Evolutionary conservation across 1,284 basidiomycete genomes (phyloP).

Genomic region (Entoloma clypeatum): DNA sequence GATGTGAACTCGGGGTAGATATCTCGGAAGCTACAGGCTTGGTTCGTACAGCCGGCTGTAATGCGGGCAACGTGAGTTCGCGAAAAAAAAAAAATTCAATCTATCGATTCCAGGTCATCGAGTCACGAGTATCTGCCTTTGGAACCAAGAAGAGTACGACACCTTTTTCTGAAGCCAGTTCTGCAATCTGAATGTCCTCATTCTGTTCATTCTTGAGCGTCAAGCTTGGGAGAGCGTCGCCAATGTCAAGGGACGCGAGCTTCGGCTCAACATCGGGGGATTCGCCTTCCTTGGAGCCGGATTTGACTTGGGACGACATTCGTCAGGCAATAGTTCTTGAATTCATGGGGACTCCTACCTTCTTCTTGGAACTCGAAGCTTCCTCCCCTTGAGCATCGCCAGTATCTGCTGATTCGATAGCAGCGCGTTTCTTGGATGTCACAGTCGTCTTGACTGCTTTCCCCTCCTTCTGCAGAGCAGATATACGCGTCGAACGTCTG

Average conservation of each 20-base stretch:
- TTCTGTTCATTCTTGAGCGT: constrained; percentile 77
- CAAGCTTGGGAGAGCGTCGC: constrained; percentile 73
- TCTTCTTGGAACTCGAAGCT: constrained; percentile 28
- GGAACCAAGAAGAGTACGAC: constrained; percentile 82
- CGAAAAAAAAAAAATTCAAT: too few species aligned
- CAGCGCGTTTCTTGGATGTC: constrained; percentile 36
- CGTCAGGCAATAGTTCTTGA: constrained; percentile 2
- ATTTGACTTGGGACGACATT: constrained; percentile 27
- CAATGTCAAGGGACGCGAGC: constrained; percentile 56
- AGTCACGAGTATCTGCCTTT: constrained; percentile 81
- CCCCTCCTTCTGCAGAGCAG: constrained; percentile 35
- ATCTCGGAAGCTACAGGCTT: constrained; percentile 89
- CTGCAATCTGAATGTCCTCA: constrained; percentile 64
- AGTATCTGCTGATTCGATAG: constrained; percentile 24
- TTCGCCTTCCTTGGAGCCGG: constrained; percentile 26
- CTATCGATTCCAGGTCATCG: too few species aligned
- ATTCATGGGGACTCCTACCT: background rate
- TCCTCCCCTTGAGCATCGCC: constrained; percentile 23
- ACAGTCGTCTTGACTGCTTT: constrained; percentile 24
- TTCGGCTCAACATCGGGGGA: constrained; percentile 19
- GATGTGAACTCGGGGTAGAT: constrained; percentile 70
- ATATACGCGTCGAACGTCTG: constrained; percentile 46
- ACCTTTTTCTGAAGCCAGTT: constrained; percentile 64
- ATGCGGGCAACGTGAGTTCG: too few species aligned
- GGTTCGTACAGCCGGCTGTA: constrained; percentile 87